Conservation (phyloP, 106 monocot genomes). For the Apostasia shenzhenica region DNA sequence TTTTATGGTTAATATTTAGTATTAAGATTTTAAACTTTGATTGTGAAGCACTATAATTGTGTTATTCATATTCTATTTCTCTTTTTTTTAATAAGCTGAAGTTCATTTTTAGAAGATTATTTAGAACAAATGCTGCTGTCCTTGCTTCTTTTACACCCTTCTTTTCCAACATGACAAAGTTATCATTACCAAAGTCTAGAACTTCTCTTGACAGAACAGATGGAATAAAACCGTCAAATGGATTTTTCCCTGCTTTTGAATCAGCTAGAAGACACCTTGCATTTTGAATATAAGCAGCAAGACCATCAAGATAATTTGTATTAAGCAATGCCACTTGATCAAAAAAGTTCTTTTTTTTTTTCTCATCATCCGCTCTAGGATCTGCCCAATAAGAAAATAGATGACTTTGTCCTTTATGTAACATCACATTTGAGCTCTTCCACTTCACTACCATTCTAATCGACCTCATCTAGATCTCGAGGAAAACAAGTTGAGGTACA, state of each 20-base stretch:
- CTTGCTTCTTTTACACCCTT: conserved; percentile 66
- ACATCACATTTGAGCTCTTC: conserved; percentile 13
- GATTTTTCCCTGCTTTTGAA: conserved; percentile 91
- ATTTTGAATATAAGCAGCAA: conserved; percentile 79
- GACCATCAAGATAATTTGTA: conserved; percentile 90
- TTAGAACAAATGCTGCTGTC: conserved; percentile 79
- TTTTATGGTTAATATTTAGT: too few species aligned
- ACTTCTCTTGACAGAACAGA: conserved; percentile 90
- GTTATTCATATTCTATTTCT: too few species aligned
- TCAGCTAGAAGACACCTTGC: conserved; percentile 74
- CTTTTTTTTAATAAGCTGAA: too few species aligned
- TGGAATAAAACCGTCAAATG: conserved; percentile 95
- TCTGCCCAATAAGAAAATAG: conserved; percentile 81
- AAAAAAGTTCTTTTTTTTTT: conserved; percentile 62
- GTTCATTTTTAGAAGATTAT: too few species aligned
- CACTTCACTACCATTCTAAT: too few species aligned
- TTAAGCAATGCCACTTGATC: conserved; percentile 72
- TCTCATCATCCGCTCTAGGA: conserved; percentile 58
- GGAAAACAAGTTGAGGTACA: too few species aligned
- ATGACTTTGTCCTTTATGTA: conserved; percentile 67
- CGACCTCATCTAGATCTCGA: too few species aligned
- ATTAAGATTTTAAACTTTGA: too few species aligned
- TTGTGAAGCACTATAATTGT: too few species aligned
- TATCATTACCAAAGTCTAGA: conserved; percentile 83
- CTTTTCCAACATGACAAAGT: conserved; percentile 74